A percentile compares a stretch with the other conserved stretches of the same genome.
Conservation (phyloP, 306 rosid species). For the Corylus heterophylla region DNA sequence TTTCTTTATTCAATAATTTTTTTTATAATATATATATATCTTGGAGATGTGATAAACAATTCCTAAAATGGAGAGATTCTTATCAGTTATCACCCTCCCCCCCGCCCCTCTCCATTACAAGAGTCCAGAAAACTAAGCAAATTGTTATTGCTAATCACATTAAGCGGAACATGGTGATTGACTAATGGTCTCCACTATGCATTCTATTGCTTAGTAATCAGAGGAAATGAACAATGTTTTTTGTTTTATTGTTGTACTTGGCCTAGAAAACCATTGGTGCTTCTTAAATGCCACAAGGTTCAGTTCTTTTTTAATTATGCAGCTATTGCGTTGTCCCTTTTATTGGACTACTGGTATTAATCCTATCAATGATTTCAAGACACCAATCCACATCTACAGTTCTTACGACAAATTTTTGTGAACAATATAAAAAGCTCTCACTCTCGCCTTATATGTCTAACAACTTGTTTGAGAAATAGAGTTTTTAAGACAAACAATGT, state of each 20-base stretch:
- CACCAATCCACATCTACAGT: background rate
- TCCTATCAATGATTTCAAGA: background rate
- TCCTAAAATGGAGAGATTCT: background rate
- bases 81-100: background rate
- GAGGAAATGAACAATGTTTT: background rate
- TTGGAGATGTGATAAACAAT: slow-evolving; percentile 10
- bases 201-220: background rate
- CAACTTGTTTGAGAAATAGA: no score
- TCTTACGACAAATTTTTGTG: no score
- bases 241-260: background rate
- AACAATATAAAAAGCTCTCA: no score
- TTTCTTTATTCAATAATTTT: background rate
- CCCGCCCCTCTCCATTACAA: background rate
- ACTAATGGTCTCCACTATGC: background rate
- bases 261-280: background rate
- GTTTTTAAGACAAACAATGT: no score
- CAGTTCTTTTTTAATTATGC: background rate
- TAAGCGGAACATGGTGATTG: background rate
- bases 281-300: background rate
- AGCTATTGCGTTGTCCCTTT: background rate
- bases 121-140: background rate
- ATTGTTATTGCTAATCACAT: background rate
- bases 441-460: no score
- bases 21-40: no score
- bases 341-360: background rate